phyloP scores from a whole-genome alignment of 2,329 filamentous ascomycete genomes.

The Cladosporium sp. region DNA sequence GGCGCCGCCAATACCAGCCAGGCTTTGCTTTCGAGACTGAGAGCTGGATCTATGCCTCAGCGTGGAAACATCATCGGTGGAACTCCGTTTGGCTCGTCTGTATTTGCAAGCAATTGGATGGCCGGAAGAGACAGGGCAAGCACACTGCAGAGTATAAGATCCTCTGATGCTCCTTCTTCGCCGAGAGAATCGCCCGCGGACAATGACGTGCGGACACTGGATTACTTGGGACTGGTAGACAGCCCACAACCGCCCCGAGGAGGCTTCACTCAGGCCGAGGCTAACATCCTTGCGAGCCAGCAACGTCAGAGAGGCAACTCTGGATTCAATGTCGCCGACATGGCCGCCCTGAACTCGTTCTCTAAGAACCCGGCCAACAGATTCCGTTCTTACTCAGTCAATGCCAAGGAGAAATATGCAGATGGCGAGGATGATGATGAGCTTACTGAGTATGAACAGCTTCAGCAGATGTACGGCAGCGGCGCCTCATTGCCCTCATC shows the following conservation, averaged over 20 bases:
- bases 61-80: slow-evolving; percentile 63
- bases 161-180: slow-evolving; percentile 80
- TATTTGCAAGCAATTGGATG: slow-evolving; percentile 85
- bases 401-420: slow-evolving; percentile 95
- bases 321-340: slow-evolving; percentile 65
- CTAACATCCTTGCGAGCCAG: slow-evolving; percentile 48
- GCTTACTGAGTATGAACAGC: slow-evolving; percentile 46
- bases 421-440: slow-evolving; percentile 73
- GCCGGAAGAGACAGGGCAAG: slow-evolving; percentile 75
- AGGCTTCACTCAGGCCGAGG: slow-evolving; percentile 61
- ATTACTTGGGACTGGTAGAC: slow-evolving; percentile 92
- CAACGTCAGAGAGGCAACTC: slow-evolving; percentile 41
- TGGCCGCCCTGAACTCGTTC: slow-evolving; percentile 71
- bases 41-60: slow-evolving; percentile 92
- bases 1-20: slow-evolving; percentile 56
- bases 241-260: slow-evolving; percentile 78
- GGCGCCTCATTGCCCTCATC: slow-evolving; percentile 57
- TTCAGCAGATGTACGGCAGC: slow-evolving; percentile 54
- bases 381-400: slow-evolving; percentile 96
- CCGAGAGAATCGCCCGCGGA: slow-evolving; percentile 81
- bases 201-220: slow-evolving; percentile 85
- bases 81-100: slow-evolving; percentile 77
- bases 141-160: slow-evolving; percentile 85
- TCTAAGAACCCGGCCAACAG: slow-evolving; percentile 71
- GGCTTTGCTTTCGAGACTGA: slow-evolving; percentile 74